Conservation (phyloP, 495 filamentous ascomycete genomes). For the Alectoria sarmentosa region DNA sequence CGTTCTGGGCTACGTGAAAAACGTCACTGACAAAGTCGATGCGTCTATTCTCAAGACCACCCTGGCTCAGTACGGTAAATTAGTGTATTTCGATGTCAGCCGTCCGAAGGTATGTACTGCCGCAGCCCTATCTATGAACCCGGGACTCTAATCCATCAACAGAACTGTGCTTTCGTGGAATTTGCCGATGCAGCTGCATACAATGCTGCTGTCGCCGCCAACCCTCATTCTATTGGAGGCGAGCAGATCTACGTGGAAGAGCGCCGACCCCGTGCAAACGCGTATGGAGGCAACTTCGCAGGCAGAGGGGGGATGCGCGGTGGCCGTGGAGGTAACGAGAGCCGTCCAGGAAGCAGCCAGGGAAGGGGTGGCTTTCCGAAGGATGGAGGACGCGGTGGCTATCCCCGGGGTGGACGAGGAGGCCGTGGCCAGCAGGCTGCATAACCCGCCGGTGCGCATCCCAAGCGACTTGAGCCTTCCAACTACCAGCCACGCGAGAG, state of each 20-base stretch:
- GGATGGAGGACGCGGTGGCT: constrained; percentile 52
- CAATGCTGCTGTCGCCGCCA: constrained; percentile 70
- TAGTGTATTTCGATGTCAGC: constrained; percentile 84
- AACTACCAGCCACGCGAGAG: not conserved
- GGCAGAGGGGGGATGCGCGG: constrained; percentile 58
- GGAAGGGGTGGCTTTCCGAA: constrained; percentile 63
- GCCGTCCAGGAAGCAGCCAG: constrained; percentile 55
- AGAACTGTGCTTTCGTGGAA: constrained; percentile 98
- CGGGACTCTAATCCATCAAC: constrained; percentile 4
- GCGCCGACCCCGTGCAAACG: constrained; percentile 66
- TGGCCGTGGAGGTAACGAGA: constrained; percentile 59
- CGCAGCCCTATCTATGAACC: not conserved
- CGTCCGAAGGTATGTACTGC: constrained; percentile 67
- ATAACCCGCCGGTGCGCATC: constrained; percentile 24
- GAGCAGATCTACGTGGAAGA: constrained; percentile 83
- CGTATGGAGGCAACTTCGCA: constrained; percentile 50
- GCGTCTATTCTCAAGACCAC: constrained; percentile 56
- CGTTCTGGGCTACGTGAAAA: constrained; percentile 83
- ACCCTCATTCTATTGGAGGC: constrained; percentile 76
- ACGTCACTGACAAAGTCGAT: constrained; percentile 79
- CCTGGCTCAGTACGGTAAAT: constrained; percentile 65
- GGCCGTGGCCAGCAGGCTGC: constrained; percentile 46
- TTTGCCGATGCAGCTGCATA: constrained; percentile 75
- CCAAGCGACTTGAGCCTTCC: not conserved
- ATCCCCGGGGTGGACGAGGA: constrained; percentile 49